These are phyloP conservation scores for Lavandula angustifolia DNA, from an alignment of 257 asterid genomes.

Conservation along the genomic window DNA sequence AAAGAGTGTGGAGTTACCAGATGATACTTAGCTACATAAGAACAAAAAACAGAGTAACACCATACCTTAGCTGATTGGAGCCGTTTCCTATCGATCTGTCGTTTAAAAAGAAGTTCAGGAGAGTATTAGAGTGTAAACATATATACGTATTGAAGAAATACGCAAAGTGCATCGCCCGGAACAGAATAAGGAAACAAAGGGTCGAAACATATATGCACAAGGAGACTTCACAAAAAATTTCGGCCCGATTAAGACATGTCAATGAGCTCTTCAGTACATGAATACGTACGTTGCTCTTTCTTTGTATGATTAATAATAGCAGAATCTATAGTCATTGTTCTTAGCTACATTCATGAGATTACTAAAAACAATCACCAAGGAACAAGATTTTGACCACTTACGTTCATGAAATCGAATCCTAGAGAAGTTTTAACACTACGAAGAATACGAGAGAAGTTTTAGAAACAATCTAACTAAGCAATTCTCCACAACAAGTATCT, in stretches of 20 bases:
- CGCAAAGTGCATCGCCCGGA: neutral
- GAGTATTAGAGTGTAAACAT: conserved; percentile 25
- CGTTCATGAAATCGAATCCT: neutral
- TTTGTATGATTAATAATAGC: neutral
- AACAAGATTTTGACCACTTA: neutral
- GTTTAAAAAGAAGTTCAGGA: conserved; percentile 18
- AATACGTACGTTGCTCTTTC: neutral
- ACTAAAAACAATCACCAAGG: neutral
- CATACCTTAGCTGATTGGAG: conserved; percentile 62
- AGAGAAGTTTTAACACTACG: neutral
- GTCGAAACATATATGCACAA: neutral
- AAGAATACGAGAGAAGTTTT: neutral
- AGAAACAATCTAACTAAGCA: neutral
- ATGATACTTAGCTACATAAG: conserved; percentile 10
- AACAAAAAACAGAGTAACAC: neutral
- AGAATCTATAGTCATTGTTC: neutral
- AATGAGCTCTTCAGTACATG: neutral
- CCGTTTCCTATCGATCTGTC: conserved; percentile 51
- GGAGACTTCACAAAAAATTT: neutral
- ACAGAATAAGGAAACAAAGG: neutral
- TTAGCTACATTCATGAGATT: neutral
- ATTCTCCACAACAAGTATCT: conserved; percentile 7
- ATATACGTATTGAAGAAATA: conserved; percentile 6
- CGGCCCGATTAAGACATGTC: neutral
- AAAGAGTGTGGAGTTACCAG: neutral